Evolutionary conservation across 208 protist species (phyloP).

Genomic region (Phytomonas francai): DNA sequence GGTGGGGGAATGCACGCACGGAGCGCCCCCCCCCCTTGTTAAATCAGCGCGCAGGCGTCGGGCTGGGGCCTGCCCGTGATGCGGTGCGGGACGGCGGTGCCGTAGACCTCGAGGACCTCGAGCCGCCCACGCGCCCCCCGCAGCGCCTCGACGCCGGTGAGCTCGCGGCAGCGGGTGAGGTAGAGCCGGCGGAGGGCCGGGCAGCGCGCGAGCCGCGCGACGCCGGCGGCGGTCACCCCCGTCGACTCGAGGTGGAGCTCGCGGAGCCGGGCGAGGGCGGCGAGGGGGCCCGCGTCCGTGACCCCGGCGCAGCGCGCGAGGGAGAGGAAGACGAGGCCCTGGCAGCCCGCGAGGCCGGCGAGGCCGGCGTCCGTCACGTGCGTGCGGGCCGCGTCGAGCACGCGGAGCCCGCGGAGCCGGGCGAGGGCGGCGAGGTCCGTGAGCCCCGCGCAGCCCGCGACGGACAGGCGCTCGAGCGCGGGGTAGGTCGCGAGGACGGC

Average conservation of each 20-base stretch:
- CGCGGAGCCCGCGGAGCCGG: slow-evolving; percentile 22
- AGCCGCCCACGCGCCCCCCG: slow-evolving; percentile 29
- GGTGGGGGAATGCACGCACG: no score
- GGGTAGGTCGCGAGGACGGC: slow-evolving; percentile 23
- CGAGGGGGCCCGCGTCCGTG: slow-evolving; percentile 48
- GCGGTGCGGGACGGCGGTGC: slow-evolving; percentile 54
- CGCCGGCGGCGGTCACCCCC: slow-evolving; percentile 34
- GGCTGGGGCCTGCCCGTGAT: slow-evolving; percentile 39
- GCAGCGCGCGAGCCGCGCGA: slow-evolving; percentile 37
- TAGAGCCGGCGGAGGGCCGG: slow-evolving; percentile 39
- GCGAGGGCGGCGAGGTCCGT: slow-evolving; percentile 45
- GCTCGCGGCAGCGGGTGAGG: slow-evolving; percentile 49
- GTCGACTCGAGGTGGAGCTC: slow-evolving; percentile 60
- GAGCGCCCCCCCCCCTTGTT: background rate
- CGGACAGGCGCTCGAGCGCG: slow-evolving; percentile 29
- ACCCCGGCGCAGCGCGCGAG: slow-evolving; percentile 63
- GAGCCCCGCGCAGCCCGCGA: slow-evolving; percentile 42
- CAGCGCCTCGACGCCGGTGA: slow-evolving; percentile 43
- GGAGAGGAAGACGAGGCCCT: slow-evolving; percentile 30
- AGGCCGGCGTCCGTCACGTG: slow-evolving; percentile 51
- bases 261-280: slow-evolving; percentile 24
- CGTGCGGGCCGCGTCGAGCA: slow-evolving; percentile 47
- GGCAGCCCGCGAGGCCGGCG: slow-evolving; percentile 34
- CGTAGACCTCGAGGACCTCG: slow-evolving; percentile 71
- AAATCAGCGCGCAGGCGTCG: slow-evolving; percentile 56